Base-by-base conservation (phyloP, 2,329 filamentous ascomycete genomes). In the Botrytis squamosa region DNA sequence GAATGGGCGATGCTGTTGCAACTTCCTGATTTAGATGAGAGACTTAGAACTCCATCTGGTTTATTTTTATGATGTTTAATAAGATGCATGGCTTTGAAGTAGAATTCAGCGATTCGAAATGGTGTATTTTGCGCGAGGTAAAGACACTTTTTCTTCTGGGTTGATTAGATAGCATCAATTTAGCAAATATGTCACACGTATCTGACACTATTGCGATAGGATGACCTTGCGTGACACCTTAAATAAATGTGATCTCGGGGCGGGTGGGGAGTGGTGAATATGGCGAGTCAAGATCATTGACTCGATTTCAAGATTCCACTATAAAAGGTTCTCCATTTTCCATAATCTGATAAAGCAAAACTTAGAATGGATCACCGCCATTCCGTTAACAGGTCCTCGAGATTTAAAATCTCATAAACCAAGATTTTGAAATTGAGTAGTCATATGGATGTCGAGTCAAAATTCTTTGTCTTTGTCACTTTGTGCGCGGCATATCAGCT, bases 151-250 rank as follows among this genome's bases (percentile, higher is more conserved):
- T 29, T 16, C 12, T 55, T 55, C 2, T 25, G 4, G 1, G 29
- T 25, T 29, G 3, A 33, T 18, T 33, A 4, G 14, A 29, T 29
- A 57, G n/a, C 14, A 18, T 33, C 1, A 29, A n/a, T 3, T 55
- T 18, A 18, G n/a, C 8, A 3, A 18, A 55, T 55, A 9, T 18
- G 9, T 7, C 0, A 0, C 5, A 29, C 8, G 6, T 57, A 29
- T 4, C 14, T 4, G 3, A 7, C 0, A 3, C 2, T 14, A 55
- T 3, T 29, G 12, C 0, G 6, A 29, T 0, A 29, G 14, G 7
- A 0, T 55, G 3, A 3, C 5, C 0, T n/a, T 14, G 2, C 4
- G 0, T 7, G 8, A 18, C 18, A 8, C n/a, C 2, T 8, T 3
- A 18, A 8, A 29, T 1, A 18, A 7, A 18, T 1, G 7, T 18